Evolutionary conservation across 192 early-diverging fungal genomes (phyloP).

Genomic region (Podila epigama): DNA sequence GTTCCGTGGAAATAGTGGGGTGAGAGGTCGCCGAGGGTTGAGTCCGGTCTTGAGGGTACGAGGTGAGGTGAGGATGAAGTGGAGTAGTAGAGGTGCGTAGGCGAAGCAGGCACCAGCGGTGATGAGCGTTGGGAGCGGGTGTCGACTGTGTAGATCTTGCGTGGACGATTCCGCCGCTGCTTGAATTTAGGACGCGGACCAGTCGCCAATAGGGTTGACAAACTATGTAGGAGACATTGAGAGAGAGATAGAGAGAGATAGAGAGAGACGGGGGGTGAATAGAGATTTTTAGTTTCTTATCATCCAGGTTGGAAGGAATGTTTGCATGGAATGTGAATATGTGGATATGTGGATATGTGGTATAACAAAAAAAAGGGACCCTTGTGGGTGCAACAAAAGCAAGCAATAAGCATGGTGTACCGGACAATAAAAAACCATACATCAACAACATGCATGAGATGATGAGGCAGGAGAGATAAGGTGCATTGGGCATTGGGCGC

Average conservation of each 20-base stretch:
- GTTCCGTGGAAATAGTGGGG: conserved; percentile 42
- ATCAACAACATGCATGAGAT: background rate
- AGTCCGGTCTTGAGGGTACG: conserved; percentile 36
- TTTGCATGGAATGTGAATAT: no score
- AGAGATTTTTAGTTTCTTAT: no score
- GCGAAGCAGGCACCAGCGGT: conserved; percentile 35
- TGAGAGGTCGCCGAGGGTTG: conserved; percentile 38
- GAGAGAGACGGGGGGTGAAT: no score
- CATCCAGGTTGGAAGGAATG: no score
- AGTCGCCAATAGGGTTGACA: conserved; percentile 38
- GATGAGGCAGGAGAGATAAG: background rate
- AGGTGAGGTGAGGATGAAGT: conserved; percentile 33
- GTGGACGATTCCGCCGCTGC: conserved; percentile 29
- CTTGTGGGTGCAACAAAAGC: no score
- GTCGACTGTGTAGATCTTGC: conserved; percentile 49
- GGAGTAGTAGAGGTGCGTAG: conserved; percentile 42
- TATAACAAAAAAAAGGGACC: no score
- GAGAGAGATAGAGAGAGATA: background rate
- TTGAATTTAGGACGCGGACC: conserved; percentile 36
- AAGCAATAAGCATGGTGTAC: no score
- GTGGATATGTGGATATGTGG: no score
- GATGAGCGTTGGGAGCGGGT: conserved; percentile 37
- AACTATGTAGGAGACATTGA: background rate
- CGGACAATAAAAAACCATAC: no score
- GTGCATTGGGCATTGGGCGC: no score